Base-by-base conservation (phyloP, 495 filamentous ascomycete genomes). In the Podospora conica region DNA sequence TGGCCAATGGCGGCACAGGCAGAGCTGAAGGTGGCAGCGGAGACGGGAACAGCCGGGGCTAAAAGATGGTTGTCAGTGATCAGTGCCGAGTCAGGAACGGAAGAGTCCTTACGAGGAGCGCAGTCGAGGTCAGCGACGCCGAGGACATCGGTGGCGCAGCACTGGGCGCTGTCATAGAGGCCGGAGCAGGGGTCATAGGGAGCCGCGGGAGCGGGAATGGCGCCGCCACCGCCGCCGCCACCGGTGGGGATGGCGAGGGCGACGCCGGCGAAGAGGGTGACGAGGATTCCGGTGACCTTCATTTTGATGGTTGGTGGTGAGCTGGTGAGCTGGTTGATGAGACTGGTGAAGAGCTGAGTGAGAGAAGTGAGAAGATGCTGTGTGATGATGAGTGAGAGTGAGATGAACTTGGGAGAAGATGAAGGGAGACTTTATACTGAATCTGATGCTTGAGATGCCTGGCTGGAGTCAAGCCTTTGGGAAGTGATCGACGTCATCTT, bases 91-190 rank as follows among this genome's bases (percentile, higher is more conserved):
- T n/a, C 20, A 1, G 11, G 15, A 21, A 25, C 18, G 3, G 55
- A 15, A 57, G 55, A 8, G 20, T 57, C 68, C 74, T 54, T 61
- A 76, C 74, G 78, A 64, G 72, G 65, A 24, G 61, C 73, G 71
- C 79, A 81, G 73, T 81, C 75, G 11, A 80, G 76, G 63, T 81
- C 76, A 0, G 75, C 78, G 54, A 81, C 63, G 25, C 79, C 78
- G 5, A 80, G 76, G 27, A 80, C 75, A 60, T 80, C 79, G 10
- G 77, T 79, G 3, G 78, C 77, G 66, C 79, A 81, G 76, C 79
- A 81, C 61, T 78, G 75, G 6, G 76, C 22, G 24, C 66, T 77
- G 68, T 69, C 69, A 69, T 81, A 81, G 59, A 79, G 74, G 3
- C 79, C 79, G 3, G 71, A 65, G 75, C 79, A 81, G 1, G 79